A percentile compares a stretch with the other conserved stretches of the same genome.
phyloP scores from a whole-genome alignment of 164 flowering plant species.

The Liriodendron chinense region DNA sequence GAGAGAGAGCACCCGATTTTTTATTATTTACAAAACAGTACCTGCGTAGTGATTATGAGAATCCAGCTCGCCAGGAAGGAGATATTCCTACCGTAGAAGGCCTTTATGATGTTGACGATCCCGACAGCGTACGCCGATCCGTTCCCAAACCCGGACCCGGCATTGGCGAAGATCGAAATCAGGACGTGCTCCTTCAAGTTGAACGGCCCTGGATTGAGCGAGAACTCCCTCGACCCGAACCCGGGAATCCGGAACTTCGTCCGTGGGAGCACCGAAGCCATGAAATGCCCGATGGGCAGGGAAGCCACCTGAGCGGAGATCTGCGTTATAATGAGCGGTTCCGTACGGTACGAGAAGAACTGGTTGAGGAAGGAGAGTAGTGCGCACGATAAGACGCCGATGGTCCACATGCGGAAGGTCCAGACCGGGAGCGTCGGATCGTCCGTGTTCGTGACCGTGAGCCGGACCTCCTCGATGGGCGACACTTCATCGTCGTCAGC shows the following conservation, averaged over 20 bases:
- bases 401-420: slow-evolving; percentile 92
- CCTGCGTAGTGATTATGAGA: slow-evolving; percentile 73
- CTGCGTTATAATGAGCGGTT: slow-evolving; percentile 58
- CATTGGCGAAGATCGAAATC: slow-evolving; percentile 72
- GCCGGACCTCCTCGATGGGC: slow-evolving; percentile 76
- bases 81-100: slow-evolving; percentile 51
- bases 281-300: slow-evolving; percentile 62
- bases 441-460: slow-evolving; percentile 79
- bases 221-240: slow-evolving; percentile 35
- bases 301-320: slow-evolving; percentile 64
- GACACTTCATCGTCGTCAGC: slow-evolving; percentile 54
- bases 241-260: slow-evolving; percentile 34
- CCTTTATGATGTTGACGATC: slow-evolving; percentile 57
- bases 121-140: slow-evolving; percentile 64
- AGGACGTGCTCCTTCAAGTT: slow-evolving; percentile 80
- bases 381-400: slow-evolving; percentile 65
- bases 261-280: slow-evolving; percentile 49
- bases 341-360: slow-evolving; percentile 75
- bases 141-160: slow-evolving; percentile 63
- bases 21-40: slow-evolving; percentile 3
- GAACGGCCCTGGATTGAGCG: slow-evolving; percentile 75
- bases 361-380: slow-evolving; percentile 79
- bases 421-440: slow-evolving; percentile 81
- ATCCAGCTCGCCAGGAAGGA: slow-evolving; percentile 61
- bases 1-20: no score